phyloP scores from a whole-genome alignment of 208 protist genomes.

The Tetramitus jugosus region DNA sequence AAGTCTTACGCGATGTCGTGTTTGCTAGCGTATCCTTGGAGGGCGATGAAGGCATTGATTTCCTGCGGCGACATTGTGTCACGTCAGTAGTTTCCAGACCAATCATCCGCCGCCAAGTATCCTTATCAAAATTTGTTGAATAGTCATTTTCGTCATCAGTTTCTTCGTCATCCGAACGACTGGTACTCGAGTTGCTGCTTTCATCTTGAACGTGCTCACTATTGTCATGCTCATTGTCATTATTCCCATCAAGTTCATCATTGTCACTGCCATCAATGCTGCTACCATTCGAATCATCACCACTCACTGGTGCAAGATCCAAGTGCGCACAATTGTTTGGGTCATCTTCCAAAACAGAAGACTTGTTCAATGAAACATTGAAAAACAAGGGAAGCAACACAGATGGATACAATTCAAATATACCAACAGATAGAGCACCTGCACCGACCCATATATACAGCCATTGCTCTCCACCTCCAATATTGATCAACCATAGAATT shows the following conservation, averaged over 20 bases:
- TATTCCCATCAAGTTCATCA: not conserved
- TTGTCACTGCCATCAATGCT: not conserved
- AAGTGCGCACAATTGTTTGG: not conserved
- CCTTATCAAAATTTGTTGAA: not conserved
- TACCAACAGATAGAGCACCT: constrained; percentile 9
- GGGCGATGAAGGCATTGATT: too few relatives aligned
- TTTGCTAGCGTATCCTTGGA: not conserved
- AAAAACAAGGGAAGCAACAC: constrained; percentile 1
- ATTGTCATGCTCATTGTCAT: not conserved
- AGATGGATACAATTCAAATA: constrained; percentile 21
- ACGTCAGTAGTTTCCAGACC: too few relatives aligned
- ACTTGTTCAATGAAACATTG: not conserved
- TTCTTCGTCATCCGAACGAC: not conserved
- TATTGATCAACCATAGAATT: not conserved
- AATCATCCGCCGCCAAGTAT: not conserved
- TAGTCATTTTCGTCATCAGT: too few relatives aligned
- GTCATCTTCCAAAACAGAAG: too few relatives aligned
- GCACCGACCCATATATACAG: not conserved
- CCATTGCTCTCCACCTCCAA: not conserved
- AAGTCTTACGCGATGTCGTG: not conserved
- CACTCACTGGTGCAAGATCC: not conserved
- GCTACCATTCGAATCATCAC: not conserved
- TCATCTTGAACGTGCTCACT: not conserved
- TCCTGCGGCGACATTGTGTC: too few relatives aligned
- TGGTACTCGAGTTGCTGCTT: not conserved